Percentiles rank a stretch among this genome's conserved stretches.
phyloP scores from a whole-genome alignment of 129 eudicot species.

The Glebionis coronaria region DNA sequence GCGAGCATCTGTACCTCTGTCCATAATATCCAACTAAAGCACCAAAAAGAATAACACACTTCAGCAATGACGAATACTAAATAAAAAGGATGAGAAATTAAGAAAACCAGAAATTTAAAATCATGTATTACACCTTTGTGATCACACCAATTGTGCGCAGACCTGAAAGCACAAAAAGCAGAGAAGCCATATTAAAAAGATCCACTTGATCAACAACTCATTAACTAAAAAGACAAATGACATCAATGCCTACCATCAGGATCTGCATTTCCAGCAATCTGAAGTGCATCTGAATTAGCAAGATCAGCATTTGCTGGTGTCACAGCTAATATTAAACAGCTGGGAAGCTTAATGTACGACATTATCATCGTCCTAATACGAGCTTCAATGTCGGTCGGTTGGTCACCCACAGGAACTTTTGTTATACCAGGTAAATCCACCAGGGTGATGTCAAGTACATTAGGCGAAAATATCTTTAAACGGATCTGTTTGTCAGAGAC shows the following conservation, averaged over 20 bases:
- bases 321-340: slow-evolving; percentile 86
- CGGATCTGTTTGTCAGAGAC: slow-evolving; percentile 96
- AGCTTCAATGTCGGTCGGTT: slow-evolving; percentile 93
- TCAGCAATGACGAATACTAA: background rate
- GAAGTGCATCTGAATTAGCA: slow-evolving; percentile 99
- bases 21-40: slow-evolving; percentile 95
- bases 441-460: slow-evolving; percentile 94
- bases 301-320: slow-evolving; percentile 95
- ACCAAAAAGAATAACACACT: slow-evolving; percentile 26
- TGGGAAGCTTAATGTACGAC: slow-evolving; percentile 77
- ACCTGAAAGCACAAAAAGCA: slow-evolving; percentile 50
- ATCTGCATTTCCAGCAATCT: slow-evolving; percentile 92
- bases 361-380: slow-evolving; percentile 92
- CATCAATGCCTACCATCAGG: slow-evolving; percentile 70
- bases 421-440: slow-evolving; percentile 97
- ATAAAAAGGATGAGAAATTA: slow-evolving; percentile 10
- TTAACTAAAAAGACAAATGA: background rate
- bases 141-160: slow-evolving; percentile 94
- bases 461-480: slow-evolving; percentile 88
- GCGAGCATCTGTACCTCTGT: slow-evolving; percentile 99
- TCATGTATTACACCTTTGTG: slow-evolving; percentile 59
- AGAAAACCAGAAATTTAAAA: slow-evolving; percentile 6
- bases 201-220: slow-evolving; percentile 10
- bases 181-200: slow-evolving; percentile 13
- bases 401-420: slow-evolving; percentile 98